Evolutionary conservation across 2,329 filamentous ascomycete species (phyloP).

Genomic region (Phaeophleospora eucalypticola): DNA sequence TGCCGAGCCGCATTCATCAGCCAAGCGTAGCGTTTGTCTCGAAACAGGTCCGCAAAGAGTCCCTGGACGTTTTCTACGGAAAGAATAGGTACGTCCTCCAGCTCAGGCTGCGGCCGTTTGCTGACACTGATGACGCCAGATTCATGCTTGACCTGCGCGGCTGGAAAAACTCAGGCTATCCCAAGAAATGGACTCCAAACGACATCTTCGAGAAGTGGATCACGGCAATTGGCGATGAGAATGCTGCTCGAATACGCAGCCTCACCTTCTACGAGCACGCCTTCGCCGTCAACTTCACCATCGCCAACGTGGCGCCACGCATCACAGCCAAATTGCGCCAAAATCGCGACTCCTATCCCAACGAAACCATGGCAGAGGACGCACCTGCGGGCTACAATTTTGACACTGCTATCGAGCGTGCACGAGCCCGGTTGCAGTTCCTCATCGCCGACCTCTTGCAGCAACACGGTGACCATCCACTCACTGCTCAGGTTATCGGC

Average conservation of each 20-base stretch:
- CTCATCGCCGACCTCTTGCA: not conserved
- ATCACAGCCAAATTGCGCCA: constrained; percentile 6
- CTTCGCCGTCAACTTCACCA: constrained; percentile 14
- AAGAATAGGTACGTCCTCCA: constrained; percentile 6
- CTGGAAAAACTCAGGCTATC: constrained; percentile 13
- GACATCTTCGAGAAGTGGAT: constrained; percentile 21
- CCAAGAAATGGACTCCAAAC: constrained; percentile 14
- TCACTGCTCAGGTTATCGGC: not conserved
- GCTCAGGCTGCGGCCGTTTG: not conserved
- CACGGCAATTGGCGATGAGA: constrained; percentile 20
- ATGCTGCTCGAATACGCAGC: constrained; percentile 16
- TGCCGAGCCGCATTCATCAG: constrained; percentile 11
- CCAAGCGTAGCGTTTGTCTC: constrained; percentile 12
- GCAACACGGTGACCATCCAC: not conserved
- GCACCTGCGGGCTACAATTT: constrained; percentile 3
- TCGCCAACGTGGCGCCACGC: constrained; percentile 10
- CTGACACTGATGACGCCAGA: not conserved
- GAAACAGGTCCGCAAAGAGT: constrained; percentile 14
- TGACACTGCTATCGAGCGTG: constrained; percentile 5
- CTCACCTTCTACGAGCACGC: constrained; percentile 16
- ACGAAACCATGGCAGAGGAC: too few species aligned
- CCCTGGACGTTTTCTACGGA: constrained; percentile 21
- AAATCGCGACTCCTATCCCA: too few species aligned
- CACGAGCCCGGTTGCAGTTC: not conserved
- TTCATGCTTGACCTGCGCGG: constrained; percentile 19